phyloP scores from a whole-genome alignment of 129 eudicot species.

The Flaveria bidentis region DNA sequence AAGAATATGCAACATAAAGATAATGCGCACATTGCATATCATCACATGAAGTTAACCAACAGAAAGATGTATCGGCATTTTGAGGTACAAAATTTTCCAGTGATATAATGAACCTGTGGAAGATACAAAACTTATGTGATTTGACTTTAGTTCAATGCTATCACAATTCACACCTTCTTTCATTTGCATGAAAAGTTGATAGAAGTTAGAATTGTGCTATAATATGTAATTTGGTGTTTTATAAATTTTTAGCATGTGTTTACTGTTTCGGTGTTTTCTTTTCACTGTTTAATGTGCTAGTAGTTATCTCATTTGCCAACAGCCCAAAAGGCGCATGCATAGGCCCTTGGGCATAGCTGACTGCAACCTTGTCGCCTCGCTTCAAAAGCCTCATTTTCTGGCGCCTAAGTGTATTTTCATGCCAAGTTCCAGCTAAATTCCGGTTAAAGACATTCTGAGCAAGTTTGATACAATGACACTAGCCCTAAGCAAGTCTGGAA shows the following conservation, averaged over 20 bases:
- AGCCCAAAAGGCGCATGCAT: too few species aligned
- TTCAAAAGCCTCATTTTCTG: too few species aligned
- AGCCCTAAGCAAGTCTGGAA: too few species aligned
- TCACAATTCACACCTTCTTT: background rate
- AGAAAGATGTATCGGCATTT: background rate
- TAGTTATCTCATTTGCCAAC: too few species aligned
- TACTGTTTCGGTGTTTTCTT: background rate
- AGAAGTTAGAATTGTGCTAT: background rate
- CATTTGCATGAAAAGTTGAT: background rate
- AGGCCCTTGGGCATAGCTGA: too few species aligned
- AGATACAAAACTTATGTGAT: conserved; percentile 4
- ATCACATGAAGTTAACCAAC: background rate
- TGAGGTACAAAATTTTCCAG: background rate
- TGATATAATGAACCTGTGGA: background rate
- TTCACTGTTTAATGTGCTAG: background rate
- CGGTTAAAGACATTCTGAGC: too few species aligned
- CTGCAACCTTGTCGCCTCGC: too few species aligned
- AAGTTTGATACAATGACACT: too few species aligned
- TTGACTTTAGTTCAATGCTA: background rate
- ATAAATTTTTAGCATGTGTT: background rate
- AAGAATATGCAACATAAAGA: conserved; percentile 56
- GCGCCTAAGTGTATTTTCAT: too few species aligned
- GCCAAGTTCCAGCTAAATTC: too few species aligned
- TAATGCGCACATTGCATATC: background rate
- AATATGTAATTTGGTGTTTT: conserved; percentile 2